Evolutionary conservation across 2,329 filamentous ascomycete species (phyloP), one percentile per base, ranked within the genome.

Genomic region (Sporothrix humicola): DNA sequence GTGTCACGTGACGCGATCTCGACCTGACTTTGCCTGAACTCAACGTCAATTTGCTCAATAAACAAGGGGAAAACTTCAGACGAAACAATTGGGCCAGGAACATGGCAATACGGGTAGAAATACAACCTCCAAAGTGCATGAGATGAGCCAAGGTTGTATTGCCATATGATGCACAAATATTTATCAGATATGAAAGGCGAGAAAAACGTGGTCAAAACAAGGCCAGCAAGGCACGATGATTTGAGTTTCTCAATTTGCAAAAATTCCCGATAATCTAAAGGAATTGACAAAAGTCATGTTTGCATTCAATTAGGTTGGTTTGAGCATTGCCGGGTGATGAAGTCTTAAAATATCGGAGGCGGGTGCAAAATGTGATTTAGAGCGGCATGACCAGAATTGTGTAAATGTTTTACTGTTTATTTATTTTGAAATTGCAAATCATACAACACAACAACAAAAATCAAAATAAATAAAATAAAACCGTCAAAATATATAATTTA

Each of bases 1-100:
- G 5, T 71, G 37, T 71, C 69, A 71, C 58, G 70, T 72, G 70
- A 69, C 13, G 8, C 7, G 6, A 26, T 13, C 23, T 68, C 7
- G 17, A 12, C 58, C 31, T 20, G 13, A 37, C 13, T 63, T 63
- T 46, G 17, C 37, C 59, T 63, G 9, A 20, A 20, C 12, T 44
- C 31, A 37, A 37, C 5, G 31, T 37, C 4, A 37, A 37, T n/a
- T 61, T 44, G 37, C 3, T 63, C 37, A 59, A 20, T 9, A 15
- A 7, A n/a, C 37, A 12, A 26, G 31, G 31, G 4, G 12, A 23
- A 65, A 26, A 65, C 42, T 46, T 65, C 37, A 20, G 61, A 65
- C 61, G 61, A 48, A 65, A 65, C 42, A 48, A 26, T 15, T 12
- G 37, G 42, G n/a, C 12, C n/a, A 23, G 61, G 12, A 65, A 26